Base-by-base conservation (phyloP, 2,329 filamentous ascomycete genomes). In the Didymella pomorum region DNA sequence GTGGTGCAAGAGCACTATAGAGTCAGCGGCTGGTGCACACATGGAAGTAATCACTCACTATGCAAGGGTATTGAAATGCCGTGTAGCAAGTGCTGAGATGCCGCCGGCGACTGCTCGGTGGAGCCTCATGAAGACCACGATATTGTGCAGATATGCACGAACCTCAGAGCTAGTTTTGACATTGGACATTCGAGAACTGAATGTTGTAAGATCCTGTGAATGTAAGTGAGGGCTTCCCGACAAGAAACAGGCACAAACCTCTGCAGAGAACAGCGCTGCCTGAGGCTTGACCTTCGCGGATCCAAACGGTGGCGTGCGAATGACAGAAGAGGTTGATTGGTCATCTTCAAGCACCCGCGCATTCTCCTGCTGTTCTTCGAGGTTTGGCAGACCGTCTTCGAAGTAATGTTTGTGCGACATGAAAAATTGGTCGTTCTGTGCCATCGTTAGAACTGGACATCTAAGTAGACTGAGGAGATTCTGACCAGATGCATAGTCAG, bases 381-480 rank as follows among this genome's bases (percentile, higher is more conserved):
- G 76, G 63, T 95, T 90, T 4, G 87, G 83, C 61, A 93, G 89
- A 0, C 89, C 91, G 72, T 94, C 87, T 1, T 83, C 80, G 4
- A 85, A 82, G 56, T 89, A 84, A 70, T 98, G 93, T 79, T 88
- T 91, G 75, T 98, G 93, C 0, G 91, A 94, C 57, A 98, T 88
- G 72, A 93, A 92, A 65, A 98, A 89, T 63, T 91, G 87, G 58
- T 98, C 92, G 68, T 93, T 96, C 76, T 92, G 84, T 88, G 84
- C 29, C 12, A 7, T 39, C 37, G 16, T 58, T 37, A 58, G 39
- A 4, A 26, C 14, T 33, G 3, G 18, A 20, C 3, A 18, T 4
- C 76, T 78, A 21, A 81, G 68, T 83, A 48, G 89, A 3, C 39
- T 28, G 3, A 18, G 18, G 4, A 8, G 18, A 1, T 20, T 11